Base-by-base conservation (phyloP, 345 rosid species). In the Tarenaya hassleriana region DNA sequence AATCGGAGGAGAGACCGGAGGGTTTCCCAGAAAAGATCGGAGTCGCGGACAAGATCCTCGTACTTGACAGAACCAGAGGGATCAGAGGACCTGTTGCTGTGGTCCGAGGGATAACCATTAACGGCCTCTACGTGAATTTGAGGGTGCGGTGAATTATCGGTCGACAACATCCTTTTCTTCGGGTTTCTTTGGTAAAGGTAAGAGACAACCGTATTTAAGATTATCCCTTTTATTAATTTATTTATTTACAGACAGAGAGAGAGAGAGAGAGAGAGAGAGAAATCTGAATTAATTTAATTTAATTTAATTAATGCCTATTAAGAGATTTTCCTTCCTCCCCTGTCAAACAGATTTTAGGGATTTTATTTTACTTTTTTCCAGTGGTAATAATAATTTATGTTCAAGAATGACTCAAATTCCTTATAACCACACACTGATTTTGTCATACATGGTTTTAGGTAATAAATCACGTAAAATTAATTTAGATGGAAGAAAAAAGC, bases 1-100 rank as follows among this genome's bases (percentile, higher is more conserved):
- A 76, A 68, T 18, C 57, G 55, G 44, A 73, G 83, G 38, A 83
- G 74, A 73, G 75, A 72, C 45, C 50, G 63, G 53, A 90, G 82
- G 70, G 77, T 80, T 55, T 75, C 83, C 86, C 82, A 77, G 75
- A 86, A 90, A 71, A 83, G 86, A 44, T 63, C 72, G 7, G 91
- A 50, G 64, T 58, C 77, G 52, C 70, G 88, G 56, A 68, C 70
- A 63, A 86, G 71, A 54, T 90, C 86, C 39, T 84, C 75, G 40
- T 69, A 80, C 38, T 58, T 70, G 55, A 70, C 79, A 0, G 86
- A 49, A 14, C 69, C 53, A 13, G 82, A 63, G 58, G 90, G 83
- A 63, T 72, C 76, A 43, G 47, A 37, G 49, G 56, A n/a, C 42
- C 7, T 44, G 27, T 47, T 34, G 60, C 18, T 61, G 55, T 27